Evolutionary conservation across 176 grass and related monocot species (phyloP).

Genomic region (Triticum aestivum): DNA sequence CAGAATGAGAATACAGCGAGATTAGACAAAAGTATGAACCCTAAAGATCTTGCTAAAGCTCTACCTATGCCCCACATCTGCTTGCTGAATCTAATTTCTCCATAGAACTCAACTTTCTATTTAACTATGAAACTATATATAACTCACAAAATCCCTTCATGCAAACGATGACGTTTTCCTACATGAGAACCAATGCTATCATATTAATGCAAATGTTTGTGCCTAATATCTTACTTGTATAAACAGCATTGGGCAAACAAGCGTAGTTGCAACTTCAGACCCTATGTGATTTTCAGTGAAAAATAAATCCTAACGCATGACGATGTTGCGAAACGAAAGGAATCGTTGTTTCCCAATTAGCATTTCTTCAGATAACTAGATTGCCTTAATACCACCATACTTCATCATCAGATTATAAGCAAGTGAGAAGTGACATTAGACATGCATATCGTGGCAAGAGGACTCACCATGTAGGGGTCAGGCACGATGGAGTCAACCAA

Average conservation of each 20-base stretch:
- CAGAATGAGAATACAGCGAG: conserved; percentile 3
- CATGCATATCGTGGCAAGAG: not conserved
- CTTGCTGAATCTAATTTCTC: not conserved
- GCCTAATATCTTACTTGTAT: not conserved
- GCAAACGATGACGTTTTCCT: not conserved
- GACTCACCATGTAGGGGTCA: conserved; percentile 74
- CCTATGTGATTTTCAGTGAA: too few species aligned
- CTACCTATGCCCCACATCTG: not conserved
- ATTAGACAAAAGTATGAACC: not conserved
- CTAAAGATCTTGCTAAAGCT: not conserved
- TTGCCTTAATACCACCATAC: not conserved
- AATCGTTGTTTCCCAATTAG: not conserved
- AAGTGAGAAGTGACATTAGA: too few species aligned
- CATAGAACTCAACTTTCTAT: not conserved
- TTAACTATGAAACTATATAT: not conserved
- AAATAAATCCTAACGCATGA: not conserved
- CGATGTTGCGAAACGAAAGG: not conserved
- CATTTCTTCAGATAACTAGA: not conserved
- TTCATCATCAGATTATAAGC: not conserved
- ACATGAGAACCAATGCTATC: not conserved
- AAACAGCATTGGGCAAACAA: not conserved
- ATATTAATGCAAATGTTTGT: not conserved
- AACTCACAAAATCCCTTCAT: not conserved
- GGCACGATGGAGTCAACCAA: conserved; percentile 66
- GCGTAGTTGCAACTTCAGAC: not conserved